Percentiles rank a stretch among this genome's conserved stretches.
Conservation (phyloP, 176 grass and related monocot genomes). For the Zizania latifolia region DNA sequence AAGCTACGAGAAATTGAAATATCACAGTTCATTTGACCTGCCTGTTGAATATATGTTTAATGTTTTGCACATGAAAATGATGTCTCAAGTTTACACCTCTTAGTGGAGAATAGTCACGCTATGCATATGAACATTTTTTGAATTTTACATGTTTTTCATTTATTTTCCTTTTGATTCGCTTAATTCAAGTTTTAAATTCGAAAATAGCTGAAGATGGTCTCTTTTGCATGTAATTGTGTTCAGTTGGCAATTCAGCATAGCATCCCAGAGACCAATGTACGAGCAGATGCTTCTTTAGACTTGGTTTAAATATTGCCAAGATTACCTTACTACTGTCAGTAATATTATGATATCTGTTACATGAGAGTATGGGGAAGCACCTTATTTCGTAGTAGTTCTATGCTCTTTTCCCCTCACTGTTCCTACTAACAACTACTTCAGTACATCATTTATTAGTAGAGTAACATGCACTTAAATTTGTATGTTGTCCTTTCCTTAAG, state of each 20-base stretch:
- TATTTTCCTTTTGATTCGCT: slow-evolving; percentile 12
- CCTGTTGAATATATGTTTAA: neutral
- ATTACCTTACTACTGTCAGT: neutral
- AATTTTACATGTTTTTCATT: neutral
- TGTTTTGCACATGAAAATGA: slow-evolving; percentile 16
- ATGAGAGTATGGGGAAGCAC: neutral
- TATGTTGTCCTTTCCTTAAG: neutral
- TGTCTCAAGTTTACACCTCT: neutral
- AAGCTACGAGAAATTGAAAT: neutral
- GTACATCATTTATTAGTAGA: neutral
- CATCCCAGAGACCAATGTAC: neutral
- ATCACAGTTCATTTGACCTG: neutral
- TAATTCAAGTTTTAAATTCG: neutral
- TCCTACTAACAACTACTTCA: neutral
- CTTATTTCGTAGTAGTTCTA: neutral
- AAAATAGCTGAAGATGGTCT: neutral
- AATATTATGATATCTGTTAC: neutral
- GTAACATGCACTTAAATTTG: neutral
- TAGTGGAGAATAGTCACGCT: neutral
- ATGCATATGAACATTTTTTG: neutral
- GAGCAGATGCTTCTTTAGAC: neutral
- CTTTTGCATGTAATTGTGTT: neutral
- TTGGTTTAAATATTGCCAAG: neutral
- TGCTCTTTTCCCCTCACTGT: neutral
- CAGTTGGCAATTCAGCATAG: neutral